These are phyloP conservation scores for Fusarium tuaranense DNA, from an alignment of 2,329 filamentous ascomycete species.

Conservation along the genomic window DNA sequence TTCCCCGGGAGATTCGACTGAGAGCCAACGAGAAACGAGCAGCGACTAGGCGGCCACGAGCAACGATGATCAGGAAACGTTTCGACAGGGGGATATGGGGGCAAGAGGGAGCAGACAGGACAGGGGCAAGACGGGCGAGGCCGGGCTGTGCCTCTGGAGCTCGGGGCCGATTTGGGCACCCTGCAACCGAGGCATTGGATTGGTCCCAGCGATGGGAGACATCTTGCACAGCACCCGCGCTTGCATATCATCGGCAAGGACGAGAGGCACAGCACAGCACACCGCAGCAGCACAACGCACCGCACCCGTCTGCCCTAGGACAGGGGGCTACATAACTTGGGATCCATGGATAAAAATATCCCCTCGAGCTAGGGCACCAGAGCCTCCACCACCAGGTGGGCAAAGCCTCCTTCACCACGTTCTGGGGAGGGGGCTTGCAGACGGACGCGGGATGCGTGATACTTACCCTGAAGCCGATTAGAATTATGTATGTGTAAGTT, in stretches of 20 bases:
- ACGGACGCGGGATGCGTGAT: constrained; percentile 22
- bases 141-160: constrained; percentile 40
- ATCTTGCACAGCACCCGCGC: constrained; percentile 20
- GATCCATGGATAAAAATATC: constrained; percentile 43
- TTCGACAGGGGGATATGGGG: constrained; percentile 12
- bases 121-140: constrained; percentile 30
- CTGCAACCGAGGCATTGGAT: constrained; percentile 36
- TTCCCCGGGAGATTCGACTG: constrained; percentile 35
- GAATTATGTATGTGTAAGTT: constrained; percentile 28
- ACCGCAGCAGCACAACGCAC: constrained; percentile 8
- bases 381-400: constrained; percentile 33
- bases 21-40: constrained; percentile 28
- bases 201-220: constrained; percentile 24
- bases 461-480: constrained; percentile 26
- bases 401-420: constrained; percentile 31
- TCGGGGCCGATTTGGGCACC: constrained; percentile 41
- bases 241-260: constrained; percentile 12
- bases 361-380: constrained; percentile 25
- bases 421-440: constrained; percentile 23
- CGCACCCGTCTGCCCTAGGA: constrained; percentile 6
- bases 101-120: constrained; percentile 22
- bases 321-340: constrained; percentile 27
- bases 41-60: constrained; percentile 20
- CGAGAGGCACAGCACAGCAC: constrained; percentile 33
- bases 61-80: constrained; percentile 16